These are phyloP conservation scores for Pestalotiopsis sp. DNA, from an alignment of 2,329 filamentous ascomycete species.

Conservation along the genomic window DNA sequence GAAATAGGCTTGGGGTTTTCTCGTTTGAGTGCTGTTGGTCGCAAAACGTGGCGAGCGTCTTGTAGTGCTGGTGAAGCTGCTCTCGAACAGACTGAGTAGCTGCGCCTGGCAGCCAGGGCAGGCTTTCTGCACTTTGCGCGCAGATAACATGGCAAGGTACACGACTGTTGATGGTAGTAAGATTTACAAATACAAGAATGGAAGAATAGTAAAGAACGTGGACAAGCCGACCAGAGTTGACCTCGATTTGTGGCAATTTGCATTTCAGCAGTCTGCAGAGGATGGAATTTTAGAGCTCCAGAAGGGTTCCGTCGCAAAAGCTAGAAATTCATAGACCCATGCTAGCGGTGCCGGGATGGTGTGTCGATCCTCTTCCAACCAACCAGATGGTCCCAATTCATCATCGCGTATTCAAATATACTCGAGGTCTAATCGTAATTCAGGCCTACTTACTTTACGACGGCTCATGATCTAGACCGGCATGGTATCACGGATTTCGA, in stretches of 20 bases:
- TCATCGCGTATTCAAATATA: slow-evolving; percentile 2
- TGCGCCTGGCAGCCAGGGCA: slow-evolving; percentile 42
- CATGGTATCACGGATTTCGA: too few species aligned
- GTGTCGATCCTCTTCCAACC: not conserved
- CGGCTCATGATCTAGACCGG: too few species aligned
- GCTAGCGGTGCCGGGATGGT: not conserved
- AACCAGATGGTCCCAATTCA: slow-evolving; percentile 7
- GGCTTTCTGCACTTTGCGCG: slow-evolving; percentile 36
- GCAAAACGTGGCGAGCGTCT: slow-evolving; percentile 17
- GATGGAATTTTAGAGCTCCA: not conserved
- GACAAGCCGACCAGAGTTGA: not conserved
- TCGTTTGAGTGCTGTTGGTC: slow-evolving; percentile 18
- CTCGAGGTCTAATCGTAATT: not conserved
- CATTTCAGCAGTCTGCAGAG: not conserved
- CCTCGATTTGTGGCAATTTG: slow-evolving; percentile 3
- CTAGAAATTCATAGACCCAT: slow-evolving; percentile 1
- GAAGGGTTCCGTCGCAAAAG: not conserved
- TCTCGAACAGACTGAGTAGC: slow-evolving; percentile 38
- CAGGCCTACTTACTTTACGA: not conserved
- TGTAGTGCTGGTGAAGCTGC: slow-evolving; percentile 30
- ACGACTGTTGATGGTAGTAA: not conserved
- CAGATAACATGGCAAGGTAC: slow-evolving; percentile 36
- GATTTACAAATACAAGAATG: not conserved
- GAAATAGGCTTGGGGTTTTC: not conserved
- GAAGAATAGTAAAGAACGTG: not conserved